Percentiles rank a stretch among this genome's conserved stretches.
Evolutionary conservation across 2,329 filamentous ascomycete species (phyloP).

Genomic region (Colletotrichum aenigma): DNA sequence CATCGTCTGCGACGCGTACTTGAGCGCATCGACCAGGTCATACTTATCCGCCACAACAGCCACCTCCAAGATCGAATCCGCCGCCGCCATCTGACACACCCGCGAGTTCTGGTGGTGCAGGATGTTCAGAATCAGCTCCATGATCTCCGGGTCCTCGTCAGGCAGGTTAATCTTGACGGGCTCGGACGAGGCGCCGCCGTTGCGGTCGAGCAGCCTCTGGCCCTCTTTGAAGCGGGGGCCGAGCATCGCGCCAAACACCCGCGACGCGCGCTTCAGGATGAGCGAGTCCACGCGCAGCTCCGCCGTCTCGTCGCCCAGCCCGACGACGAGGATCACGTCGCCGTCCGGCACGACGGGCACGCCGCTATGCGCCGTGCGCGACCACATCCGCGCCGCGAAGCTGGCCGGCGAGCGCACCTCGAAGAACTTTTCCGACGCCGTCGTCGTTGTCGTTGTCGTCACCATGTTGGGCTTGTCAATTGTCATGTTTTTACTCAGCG

Average conservation of each 20-base stretch:
- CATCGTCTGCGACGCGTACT: slow-evolving; percentile 16
- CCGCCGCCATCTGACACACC: slow-evolving; percentile 28
- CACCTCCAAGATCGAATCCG: slow-evolving; percentile 30
- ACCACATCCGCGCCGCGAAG: slow-evolving; percentile 20
- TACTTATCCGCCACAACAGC: slow-evolving; percentile 32
- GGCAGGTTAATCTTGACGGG: slow-evolving; percentile 29
- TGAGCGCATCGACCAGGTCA: slow-evolving; percentile 16
- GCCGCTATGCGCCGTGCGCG: slow-evolving; percentile 7
- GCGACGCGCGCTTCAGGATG: slow-evolving; percentile 28
- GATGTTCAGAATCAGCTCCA: slow-evolving; percentile 35
- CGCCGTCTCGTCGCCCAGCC: slow-evolving; percentile 8
- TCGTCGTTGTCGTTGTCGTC: background rate
- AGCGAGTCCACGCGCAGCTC: slow-evolving; percentile 22
- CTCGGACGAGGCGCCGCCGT: background rate
- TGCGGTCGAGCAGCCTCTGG: slow-evolving; percentile 15
- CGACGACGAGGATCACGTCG: slow-evolving; percentile 27
- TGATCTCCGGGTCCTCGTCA: slow-evolving; percentile 33
- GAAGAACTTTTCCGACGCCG: slow-evolving; percentile 9
- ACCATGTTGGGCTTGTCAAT: slow-evolving; percentile 6
- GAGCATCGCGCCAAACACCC: slow-evolving; percentile 30
- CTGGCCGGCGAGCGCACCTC: slow-evolving; percentile 16
- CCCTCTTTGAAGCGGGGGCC: slow-evolving; percentile 25
- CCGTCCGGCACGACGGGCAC: slow-evolving; percentile 19
- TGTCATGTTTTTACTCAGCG: slow-evolving; percentile 1
- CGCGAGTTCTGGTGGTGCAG: slow-evolving; percentile 29